Evolutionary conservation across 2,329 filamentous ascomycete genomes (phyloP), one percentile per base, ranked within the genome.

Genomic region (Akanthomyces dipterigenus): DNA sequence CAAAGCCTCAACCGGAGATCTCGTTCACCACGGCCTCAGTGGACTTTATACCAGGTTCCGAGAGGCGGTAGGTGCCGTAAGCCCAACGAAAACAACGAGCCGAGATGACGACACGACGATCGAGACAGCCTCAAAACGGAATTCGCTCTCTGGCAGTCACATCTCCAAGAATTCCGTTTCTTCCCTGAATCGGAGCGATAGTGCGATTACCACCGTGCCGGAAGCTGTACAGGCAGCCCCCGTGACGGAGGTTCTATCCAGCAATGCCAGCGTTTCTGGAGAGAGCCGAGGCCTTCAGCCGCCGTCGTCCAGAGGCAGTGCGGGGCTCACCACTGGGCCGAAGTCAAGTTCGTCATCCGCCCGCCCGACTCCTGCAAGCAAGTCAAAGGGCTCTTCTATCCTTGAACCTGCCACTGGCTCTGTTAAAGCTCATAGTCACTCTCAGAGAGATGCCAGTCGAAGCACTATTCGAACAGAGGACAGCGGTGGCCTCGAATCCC

Each of bases 11-110:
- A 80, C 88, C 0, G 85, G 86, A 28, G 91, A 96, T 62, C 75
- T 89, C 45, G 85, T 95, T 24, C 90, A 95, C 64, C 90, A 93
- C 73, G 91, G 93, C 5, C 79, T 98, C 51, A 96, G 90, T 70
- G 92, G 93, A 1, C 78, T 98, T 42, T 98, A 97, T 73, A 95
- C 84, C 74, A 87, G 92, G 42, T 82, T 98, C 67, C 87, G 88
- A 70, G 90, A 90, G 61, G 92, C 88, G 0, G 90, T 96, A n/a
- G 88, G 88, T 18, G 89, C 81, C 16, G 83, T 81, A 48, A 88
- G 84, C 64, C 76, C 75, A 38, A 67, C 68, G 24, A 76, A 74
- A 63, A 49, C 69, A 56, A 55, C 73, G 56, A 64, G 74, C 64
- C 65, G 79, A 63, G 70, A 78, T 68, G 70, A 81, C 67, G 73